Base-by-base conservation (phyloP, 441 rosid species). In the Theobroma grandiflorum region DNA sequence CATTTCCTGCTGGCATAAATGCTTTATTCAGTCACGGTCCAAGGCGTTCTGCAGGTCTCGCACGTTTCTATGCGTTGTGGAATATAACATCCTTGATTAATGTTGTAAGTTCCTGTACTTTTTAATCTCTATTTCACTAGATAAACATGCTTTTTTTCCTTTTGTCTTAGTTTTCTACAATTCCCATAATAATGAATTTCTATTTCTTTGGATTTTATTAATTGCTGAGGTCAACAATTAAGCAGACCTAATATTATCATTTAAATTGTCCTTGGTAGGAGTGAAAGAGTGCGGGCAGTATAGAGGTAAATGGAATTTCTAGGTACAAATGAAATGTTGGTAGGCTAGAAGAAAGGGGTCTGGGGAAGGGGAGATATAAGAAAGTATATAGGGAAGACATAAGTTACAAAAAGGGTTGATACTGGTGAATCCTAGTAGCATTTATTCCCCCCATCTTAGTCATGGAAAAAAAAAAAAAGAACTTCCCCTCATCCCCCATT, bases 1-100 rank as follows among this genome's bases (percentile, higher is more conserved):
- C 99, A 15, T 97, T 97, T 82, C 99, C 99, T 80, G 99, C 97
- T 70, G 99, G 99, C 81, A 97, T 97, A 84, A 96, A 94, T 89
- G 99, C 99, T 84, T 86, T 97, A 80, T 97, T 97, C 85, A 97
- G 98, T 82, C 97, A 96, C 85, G 99, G 99, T 78, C 99, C 98
- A 9, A 90, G 99, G 83, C 99, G 96, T 78, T 97, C 99, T 78
- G 94, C 99, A 68, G 98, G 99, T 79, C 92, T 97, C 50, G 98
- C 99, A 35, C 98, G 99, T 76, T 89, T 94, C 74, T 97, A 97
- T 84, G 98, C 99, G 20, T 85, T 97, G 87, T 97, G 99, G 99
- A 97, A 96, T 72, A 53, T 93, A 75, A 94, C 92, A 45, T 97
- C 99, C 84, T 82, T 96, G 79, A 88, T 92, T 76, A 97, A 97